Conservation (phyloP, 495 filamentous ascomycete species). For the Aspergillus nanangensis region DNA sequence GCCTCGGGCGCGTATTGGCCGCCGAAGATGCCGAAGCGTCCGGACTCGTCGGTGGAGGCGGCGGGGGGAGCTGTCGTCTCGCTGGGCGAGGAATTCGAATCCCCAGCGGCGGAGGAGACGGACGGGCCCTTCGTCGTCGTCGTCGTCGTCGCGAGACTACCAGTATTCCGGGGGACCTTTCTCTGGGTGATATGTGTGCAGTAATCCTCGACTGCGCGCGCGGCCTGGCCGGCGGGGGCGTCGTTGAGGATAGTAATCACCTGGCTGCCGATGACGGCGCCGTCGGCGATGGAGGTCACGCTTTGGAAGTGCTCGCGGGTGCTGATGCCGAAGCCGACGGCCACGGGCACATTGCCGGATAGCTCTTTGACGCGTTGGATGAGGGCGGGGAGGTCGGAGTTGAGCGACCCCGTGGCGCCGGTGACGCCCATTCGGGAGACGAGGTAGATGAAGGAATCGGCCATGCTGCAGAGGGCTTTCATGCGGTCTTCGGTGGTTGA, state of each 20-base stretch:
- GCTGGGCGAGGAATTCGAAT: not conserved
- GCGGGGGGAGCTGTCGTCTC: not conserved
- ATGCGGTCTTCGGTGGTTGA: slow-evolving; percentile 73
- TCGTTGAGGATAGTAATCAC: slow-evolving; percentile 66
- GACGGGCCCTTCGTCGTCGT: not conserved
- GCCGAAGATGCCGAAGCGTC: slow-evolving; percentile 80
- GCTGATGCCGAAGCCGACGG: slow-evolving; percentile 84
- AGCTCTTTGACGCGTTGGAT: slow-evolving; percentile 73
- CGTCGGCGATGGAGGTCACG: slow-evolving; percentile 69
- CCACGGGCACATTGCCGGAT: slow-evolving; percentile 68
- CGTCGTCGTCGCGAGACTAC: too few relatives aligned
- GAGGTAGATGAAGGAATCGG: slow-evolving; percentile 89
- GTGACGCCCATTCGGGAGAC: slow-evolving; percentile 88
- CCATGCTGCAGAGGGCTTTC: slow-evolving; percentile 80
- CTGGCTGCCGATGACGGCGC: slow-evolving; percentile 84
- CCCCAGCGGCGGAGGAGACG: too few relatives aligned
- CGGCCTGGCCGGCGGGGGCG: slow-evolving; percentile 52
- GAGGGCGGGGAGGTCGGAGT: slow-evolving; percentile 63
- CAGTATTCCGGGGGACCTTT: not conserved
- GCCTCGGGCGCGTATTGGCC: slow-evolving; percentile 90
- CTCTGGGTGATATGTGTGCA: slow-evolving; percentile 55
- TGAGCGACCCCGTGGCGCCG: slow-evolving; percentile 69
- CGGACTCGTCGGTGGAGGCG: not conserved
- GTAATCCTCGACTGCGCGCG: slow-evolving; percentile 68
- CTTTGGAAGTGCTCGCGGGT: slow-evolving; percentile 79